These are phyloP conservation scores for Sporothrix mexicana DNA, from an alignment of 2,329 filamentous ascomycete species.

Conservation along the genomic window DNA sequence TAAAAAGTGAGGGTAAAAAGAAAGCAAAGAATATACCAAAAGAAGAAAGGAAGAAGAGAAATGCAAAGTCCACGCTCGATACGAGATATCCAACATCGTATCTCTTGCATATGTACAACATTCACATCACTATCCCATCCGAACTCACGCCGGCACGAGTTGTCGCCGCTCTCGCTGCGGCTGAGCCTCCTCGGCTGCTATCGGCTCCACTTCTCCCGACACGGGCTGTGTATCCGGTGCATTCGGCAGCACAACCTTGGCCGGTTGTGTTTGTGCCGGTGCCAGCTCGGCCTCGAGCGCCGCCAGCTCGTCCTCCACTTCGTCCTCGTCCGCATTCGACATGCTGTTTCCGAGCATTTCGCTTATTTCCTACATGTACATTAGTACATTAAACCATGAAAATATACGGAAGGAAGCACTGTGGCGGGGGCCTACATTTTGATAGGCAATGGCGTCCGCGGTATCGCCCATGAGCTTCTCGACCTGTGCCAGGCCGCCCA, in stretches of 20 bases:
- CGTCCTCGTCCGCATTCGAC: slow-evolving; percentile 94
- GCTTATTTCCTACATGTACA: slow-evolving; percentile 74
- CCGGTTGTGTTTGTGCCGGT: slow-evolving; percentile 24
- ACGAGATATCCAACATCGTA: neutral
- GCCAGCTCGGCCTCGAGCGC: slow-evolving; percentile 71
- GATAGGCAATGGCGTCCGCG: slow-evolving; percentile 88
- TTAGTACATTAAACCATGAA: neutral
- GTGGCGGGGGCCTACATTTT: slow-evolving; percentile 64
- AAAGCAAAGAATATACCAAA: neutral
- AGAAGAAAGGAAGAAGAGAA: neutral
- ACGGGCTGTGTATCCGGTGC: slow-evolving; percentile 52
- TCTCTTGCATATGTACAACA: slow-evolving; percentile 17
- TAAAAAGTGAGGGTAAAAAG: neutral
- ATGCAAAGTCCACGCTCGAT: neutral
- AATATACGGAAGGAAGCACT: neutral
- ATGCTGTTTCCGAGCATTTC: slow-evolving; percentile 88
- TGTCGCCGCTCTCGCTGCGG: slow-evolving; percentile 34
- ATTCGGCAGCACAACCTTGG: slow-evolving; percentile 57
- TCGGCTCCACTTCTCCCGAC: neutral
- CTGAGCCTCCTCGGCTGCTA: slow-evolving; percentile 1
- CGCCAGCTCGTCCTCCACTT: slow-evolving; percentile 94
- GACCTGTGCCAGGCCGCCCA: slow-evolving; percentile 91
- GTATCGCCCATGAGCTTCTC: slow-evolving; percentile 95
- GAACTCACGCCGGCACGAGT: slow-evolving; percentile 35
- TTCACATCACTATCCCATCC: neutral